Percentiles rank a stretch among this genome's conserved stretches.
These are phyloP conservation scores for Globisporangium cylindrosporum DNA, from an alignment of 352 stramenopile genomes.

Conservation along the genomic window DNA sequence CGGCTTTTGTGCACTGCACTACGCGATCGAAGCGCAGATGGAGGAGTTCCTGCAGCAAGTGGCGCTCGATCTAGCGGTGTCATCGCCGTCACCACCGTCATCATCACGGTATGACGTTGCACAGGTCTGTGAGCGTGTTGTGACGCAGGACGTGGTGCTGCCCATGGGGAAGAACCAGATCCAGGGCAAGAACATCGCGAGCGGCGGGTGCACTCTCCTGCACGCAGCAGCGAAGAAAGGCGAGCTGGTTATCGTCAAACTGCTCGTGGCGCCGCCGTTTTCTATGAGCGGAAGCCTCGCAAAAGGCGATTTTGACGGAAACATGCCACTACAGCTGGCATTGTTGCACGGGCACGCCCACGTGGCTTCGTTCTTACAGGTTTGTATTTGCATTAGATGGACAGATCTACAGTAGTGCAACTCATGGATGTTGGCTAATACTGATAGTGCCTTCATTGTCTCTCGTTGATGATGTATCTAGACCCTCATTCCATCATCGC, in stretches of 20 bases:
- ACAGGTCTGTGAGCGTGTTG: slow-evolving; percentile 23
- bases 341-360: slow-evolving; percentile 39
- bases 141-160: slow-evolving; percentile 67
- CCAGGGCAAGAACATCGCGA: slow-evolving; percentile 68
- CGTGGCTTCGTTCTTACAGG: slow-evolving; percentile 37
- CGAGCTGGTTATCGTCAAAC: slow-evolving; percentile 44
- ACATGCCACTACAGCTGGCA: slow-evolving; percentile 46
- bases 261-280: slow-evolving; percentile 42
- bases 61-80: slow-evolving; percentile 19
- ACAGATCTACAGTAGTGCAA: neutral
- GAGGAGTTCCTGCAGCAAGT: slow-evolving; percentile 40
- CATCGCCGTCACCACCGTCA: neutral
- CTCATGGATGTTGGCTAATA: neutral
- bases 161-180: slow-evolving; percentile 56
- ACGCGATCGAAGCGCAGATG: slow-evolving; percentile 78
- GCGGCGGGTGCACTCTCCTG: slow-evolving; percentile 64
- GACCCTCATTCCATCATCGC: neutral
- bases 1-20: slow-evolving; percentile 70
- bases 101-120: neutral
- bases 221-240: slow-evolving; percentile 67
- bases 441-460: neutral
- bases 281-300: slow-evolving; percentile 18
- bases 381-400: slow-evolving; percentile 3
- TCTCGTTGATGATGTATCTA: neutral
- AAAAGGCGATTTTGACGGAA: slow-evolving; percentile 57